phyloP scores from a whole-genome alignment of 1,284 basidiomycete species.

The Caloboletus inedulis region DNA sequence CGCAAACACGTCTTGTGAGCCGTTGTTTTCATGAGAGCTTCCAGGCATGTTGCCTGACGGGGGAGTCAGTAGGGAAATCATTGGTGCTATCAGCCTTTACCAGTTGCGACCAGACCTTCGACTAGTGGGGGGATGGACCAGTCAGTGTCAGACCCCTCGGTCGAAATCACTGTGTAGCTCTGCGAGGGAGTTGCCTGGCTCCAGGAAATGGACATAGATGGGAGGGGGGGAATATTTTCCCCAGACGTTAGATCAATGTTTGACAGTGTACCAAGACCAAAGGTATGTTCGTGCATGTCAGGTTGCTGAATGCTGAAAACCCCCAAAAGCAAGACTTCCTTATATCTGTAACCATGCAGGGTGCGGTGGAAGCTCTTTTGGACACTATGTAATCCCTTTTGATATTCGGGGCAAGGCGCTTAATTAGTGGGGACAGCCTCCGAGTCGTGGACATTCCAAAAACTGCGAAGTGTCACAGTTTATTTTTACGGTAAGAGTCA shows the following conservation, averaged over 20 bases:
- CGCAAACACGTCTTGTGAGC: background rate
- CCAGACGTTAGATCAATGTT: background rate
- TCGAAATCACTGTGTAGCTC: background rate
- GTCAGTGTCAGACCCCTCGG: background rate
- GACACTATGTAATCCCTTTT: no score
- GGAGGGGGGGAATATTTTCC: background rate
- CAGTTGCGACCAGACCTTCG: background rate
- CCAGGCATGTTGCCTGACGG: background rate
- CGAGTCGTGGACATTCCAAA: no score
- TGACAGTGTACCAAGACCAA: background rate
- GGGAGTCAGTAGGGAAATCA: background rate
- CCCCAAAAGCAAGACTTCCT: background rate
- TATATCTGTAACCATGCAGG: no score
- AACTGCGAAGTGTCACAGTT: no score
- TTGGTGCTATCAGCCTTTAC: background rate
- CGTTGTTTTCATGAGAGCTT: background rate
- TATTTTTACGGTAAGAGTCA: no score
- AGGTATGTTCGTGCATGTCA: constrained; percentile 4
- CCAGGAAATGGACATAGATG: background rate
- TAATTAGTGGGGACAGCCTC: no score
- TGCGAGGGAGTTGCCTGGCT: background rate
- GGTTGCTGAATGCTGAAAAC: background rate
- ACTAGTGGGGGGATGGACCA: background rate
- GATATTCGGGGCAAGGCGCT: no score
- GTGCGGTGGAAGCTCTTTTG: no score